Evolutionary conservation across 2,329 filamentous ascomycete genomes (phyloP), one percentile per base, ranked within the genome.

Genomic region (Beauveria medogensis): DNA sequence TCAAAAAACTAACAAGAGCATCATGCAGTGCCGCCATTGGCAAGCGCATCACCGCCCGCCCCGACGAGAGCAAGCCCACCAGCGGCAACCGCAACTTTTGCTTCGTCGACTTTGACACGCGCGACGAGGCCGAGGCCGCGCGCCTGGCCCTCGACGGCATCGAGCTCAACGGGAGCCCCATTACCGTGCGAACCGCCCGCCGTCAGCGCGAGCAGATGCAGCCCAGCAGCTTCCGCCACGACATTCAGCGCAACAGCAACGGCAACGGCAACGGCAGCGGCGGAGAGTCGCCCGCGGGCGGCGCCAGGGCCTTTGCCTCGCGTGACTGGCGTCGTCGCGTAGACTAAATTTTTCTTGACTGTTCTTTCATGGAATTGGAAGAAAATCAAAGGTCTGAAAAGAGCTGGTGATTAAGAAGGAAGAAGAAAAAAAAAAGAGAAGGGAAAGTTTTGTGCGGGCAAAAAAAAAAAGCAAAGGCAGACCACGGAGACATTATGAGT

Each of bases 31-130:
- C 63, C 14, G 63, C 53, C 7, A 75, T 81, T 52, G 75, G 79
- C 65, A 81, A 81, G 65, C 73, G 79, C 20, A 87, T 82, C 76
- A 86, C 79, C 52, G 83, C 79, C 64, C 85, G 77, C 69, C 57
- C 37, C 24, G 84, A 75, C 67, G 83, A 72, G 67, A 86, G 78
- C 62, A 75, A 74, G 28, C 70, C 74, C n/a, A 75, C 76, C 46
- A 74, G 77, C 0, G 83, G 82, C 34, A 80, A 83, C 64, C 78
- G 84, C 67, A 81, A 87, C 71, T 88, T 84, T 70, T 83, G 83
- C 66, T 88, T 88, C 62, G 82, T 88, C n/a, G 84, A 88, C 66
- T 80, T 88, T 60, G 75, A 74, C 53, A 82, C 77, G 6, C 69
- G 73, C 0, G 78, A 84, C 57, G 80, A 87, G 63, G 83, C 82